Conservation (phyloP, 306 rosid genomes). For the Vachellia collinsii region DNA sequence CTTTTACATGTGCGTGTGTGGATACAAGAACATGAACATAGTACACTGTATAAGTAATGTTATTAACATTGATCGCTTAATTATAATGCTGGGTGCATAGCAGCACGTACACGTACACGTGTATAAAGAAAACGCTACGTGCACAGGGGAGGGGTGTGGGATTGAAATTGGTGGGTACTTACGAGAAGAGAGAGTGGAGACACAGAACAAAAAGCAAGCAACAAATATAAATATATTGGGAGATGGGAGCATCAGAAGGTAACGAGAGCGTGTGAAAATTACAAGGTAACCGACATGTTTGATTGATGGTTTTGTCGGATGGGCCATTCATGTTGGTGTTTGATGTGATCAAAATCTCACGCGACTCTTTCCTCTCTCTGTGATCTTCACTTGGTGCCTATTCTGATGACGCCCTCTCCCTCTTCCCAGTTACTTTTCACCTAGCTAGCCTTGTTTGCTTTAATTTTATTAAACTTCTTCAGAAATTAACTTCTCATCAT, state of each 20-base stretch:
- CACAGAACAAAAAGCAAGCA: slow-evolving; percentile 23
- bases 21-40: neutral
- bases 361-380: slow-evolving; percentile 13
- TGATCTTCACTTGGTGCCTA: neutral
- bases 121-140: neutral
- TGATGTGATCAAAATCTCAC: slow-evolving; percentile 29
- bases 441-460: neutral
- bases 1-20: neutral
- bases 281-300: slow-evolving; percentile 37
- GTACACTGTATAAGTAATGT: neutral
- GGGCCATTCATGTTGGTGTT: slow-evolving; percentile 31
- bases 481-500: no score
- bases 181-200: slow-evolving; percentile 20
- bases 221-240: slow-evolving; percentile 2
- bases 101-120: slow-evolving; percentile 33
- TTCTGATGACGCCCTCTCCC: neutral
- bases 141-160: slow-evolving; percentile 4
- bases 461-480: no score
- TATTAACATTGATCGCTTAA: no score
- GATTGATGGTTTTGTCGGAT: slow-evolving; percentile 37
- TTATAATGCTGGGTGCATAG: neutral
- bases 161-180: neutral
- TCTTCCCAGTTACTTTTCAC: neutral
- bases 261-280: slow-evolving; percentile 25
- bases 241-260: neutral